A percentile compares a stretch with the other conserved stretches of the same genome.
phyloP scores from a whole-genome alignment of 73 alveolate genomes.

The Effrenium voratum region DNA sequence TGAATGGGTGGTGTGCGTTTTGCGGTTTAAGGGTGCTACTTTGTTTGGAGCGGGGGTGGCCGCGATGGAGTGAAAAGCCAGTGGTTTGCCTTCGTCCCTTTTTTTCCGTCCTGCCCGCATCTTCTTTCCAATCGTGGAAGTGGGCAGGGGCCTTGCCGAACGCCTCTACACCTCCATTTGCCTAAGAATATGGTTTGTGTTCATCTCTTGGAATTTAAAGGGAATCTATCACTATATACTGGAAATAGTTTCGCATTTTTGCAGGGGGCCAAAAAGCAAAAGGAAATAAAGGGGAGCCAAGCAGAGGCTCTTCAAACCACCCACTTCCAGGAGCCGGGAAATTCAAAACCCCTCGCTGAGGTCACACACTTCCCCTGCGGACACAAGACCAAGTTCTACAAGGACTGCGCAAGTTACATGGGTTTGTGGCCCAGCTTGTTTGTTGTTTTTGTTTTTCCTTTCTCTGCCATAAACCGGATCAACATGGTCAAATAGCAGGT shows the following conservation, averaged over 20 bases:
- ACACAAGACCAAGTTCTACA: constrained; percentile 79
- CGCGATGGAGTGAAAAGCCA: too few species aligned
- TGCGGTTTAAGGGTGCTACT: not conserved
- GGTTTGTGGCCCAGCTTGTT: too few species aligned
- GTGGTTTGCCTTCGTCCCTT: too few species aligned
- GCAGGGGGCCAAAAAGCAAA: not conserved
- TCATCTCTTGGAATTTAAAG: not conserved
- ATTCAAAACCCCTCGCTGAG: not conserved
- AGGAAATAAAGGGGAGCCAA: too few species aligned
- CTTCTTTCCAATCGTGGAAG: not conserved
- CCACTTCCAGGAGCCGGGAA: not conserved
- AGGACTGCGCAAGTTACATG: too few species aligned
- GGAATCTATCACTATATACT: not conserved
- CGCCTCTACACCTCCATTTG: too few species aligned
- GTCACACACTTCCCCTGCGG: constrained; percentile 88
- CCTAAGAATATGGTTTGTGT: not conserved
- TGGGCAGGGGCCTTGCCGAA: too few species aligned
- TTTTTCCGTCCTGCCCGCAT: not conserved
- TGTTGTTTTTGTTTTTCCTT: too few species aligned
- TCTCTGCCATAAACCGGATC: too few species aligned
- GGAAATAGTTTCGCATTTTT: not conserved
- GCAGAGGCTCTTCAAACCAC: too few species aligned
- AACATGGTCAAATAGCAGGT: too few species aligned
- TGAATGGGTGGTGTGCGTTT: not conserved
- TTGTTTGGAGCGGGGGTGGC: too few species aligned